A percentile compares a stretch with the other conserved stretches of the same genome.
Evolutionary conservation across 495 filamentous ascomycete genomes (phyloP).

Genomic region (Penicillium riverlandense): DNA sequence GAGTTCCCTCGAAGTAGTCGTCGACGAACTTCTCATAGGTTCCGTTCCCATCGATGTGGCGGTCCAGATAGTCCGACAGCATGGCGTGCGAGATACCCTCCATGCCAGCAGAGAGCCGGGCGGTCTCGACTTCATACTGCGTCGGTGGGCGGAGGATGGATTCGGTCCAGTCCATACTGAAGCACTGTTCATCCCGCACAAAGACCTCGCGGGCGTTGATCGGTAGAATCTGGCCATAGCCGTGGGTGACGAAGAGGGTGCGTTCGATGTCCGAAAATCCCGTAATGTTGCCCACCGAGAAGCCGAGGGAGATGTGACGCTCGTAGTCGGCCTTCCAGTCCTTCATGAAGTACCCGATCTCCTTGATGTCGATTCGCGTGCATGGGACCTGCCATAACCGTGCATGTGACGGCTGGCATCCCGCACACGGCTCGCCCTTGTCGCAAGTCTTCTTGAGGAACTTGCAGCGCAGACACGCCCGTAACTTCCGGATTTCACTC

Average conservation of each 20-base stretch:
- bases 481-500: conserved; percentile 84
- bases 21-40: conserved; percentile 85
- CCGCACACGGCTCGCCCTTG: conserved; percentile 87
- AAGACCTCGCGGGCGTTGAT: conserved; percentile 86
- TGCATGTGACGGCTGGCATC: conserved; percentile 87
- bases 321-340: conserved; percentile 95
- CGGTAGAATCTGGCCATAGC: conserved; percentile 81
- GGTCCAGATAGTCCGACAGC: conserved; percentile 83
- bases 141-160: conserved; percentile 61
- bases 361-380: conserved; percentile 94
- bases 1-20: conserved; percentile 88
- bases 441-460: conserved; percentile 98
- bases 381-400: conserved; percentile 93
- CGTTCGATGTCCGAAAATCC: conserved; percentile 78
- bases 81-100: conserved; percentile 71
- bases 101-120: conserved; percentile 74
- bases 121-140: conserved; percentile 76
- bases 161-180: conserved; percentile 87
- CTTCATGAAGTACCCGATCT: conserved; percentile 96
- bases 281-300: conserved; percentile 89
- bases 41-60: conserved; percentile 73
- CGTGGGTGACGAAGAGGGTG: conserved; percentile 76
- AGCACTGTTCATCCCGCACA: conserved; percentile 86
- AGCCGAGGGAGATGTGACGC: conserved; percentile 74
- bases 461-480: conserved; percentile 91